Conservation (phyloP, 768 basidiomycete species). For the Naganishia vaughanmartiniae region DNA sequence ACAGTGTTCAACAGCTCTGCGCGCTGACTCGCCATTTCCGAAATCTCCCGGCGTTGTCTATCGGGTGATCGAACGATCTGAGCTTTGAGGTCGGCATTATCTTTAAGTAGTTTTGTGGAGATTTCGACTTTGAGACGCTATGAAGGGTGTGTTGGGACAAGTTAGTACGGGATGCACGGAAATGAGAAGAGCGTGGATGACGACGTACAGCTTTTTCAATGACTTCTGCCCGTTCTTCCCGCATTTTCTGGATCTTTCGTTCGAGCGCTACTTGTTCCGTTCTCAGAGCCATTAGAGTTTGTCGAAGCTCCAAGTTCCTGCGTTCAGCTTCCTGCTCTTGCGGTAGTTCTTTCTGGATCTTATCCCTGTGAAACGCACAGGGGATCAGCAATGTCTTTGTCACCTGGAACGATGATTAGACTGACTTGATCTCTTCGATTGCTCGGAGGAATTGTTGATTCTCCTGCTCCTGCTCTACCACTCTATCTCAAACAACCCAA, state of each 20-base stretch:
- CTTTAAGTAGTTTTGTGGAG: conserved; percentile 15
- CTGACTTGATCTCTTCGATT: conserved; percentile 21
- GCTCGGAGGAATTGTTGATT: conserved; percentile 1
- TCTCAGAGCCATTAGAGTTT: conserved; percentile 13
- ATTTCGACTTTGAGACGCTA: conserved; percentile 21
- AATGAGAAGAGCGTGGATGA: background rate
- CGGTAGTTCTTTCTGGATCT: conserved; percentile 21
- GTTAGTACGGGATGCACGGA: too few species aligned
- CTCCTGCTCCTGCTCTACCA: conserved; percentile 14
- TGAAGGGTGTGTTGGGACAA: too few species aligned
- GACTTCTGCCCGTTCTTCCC: conserved; percentile 18
- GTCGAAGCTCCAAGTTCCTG: conserved; percentile 5
- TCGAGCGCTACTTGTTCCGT: conserved; percentile 21
- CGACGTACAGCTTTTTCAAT: conserved; percentile 14
- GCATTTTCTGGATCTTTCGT: conserved; percentile 19
- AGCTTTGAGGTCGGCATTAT: conserved; percentile 21
- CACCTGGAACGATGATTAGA: too few species aligned
- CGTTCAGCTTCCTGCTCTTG: conserved; percentile 19
- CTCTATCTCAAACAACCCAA: background rate
- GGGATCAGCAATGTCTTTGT: too few species aligned
- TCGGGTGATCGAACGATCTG: conserved; percentile 23
- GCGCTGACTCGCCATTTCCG: conserved; percentile 12
- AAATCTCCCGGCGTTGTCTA: conserved; percentile 5
- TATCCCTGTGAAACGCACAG: background rate
- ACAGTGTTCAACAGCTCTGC: conserved; percentile 3